These are phyloP conservation scores for Alternaria solani DNA, from an alignment of 2,329 filamentous ascomycete genomes.

Conservation along the genomic window DNA sequence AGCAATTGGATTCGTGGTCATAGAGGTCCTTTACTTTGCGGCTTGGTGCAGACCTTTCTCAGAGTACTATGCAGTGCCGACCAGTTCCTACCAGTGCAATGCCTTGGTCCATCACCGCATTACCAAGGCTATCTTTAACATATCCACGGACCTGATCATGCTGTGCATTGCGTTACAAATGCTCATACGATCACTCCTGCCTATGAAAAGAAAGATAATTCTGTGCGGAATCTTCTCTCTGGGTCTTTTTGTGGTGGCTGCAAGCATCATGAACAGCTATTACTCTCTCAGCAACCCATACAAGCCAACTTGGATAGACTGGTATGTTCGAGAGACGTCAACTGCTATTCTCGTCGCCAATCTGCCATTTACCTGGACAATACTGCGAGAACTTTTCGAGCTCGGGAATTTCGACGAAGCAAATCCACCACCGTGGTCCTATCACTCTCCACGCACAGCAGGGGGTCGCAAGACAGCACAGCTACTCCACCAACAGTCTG, in stretches of 20 bases:
- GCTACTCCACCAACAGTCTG: constrained; percentile 17
- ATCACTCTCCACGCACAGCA: constrained; percentile 39
- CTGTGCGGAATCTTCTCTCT: constrained; percentile 65
- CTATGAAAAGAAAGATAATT: constrained; percentile 60
- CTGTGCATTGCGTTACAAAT: constrained; percentile 56
- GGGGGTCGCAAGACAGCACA: constrained; percentile 33
- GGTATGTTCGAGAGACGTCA: constrained; percentile 44
- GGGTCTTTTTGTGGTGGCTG: constrained; percentile 60
- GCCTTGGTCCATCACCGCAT: constrained; percentile 49
- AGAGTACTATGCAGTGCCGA: constrained; percentile 63
- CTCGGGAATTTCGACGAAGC: constrained; percentile 43
- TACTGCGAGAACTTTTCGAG: constrained; percentile 59
- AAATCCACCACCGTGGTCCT: constrained; percentile 41
- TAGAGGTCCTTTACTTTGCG: constrained; percentile 60
- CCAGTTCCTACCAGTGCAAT: constrained; percentile 45
- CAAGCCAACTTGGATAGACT: constrained; percentile 38
- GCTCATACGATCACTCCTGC: constrained; percentile 54
- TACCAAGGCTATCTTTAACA: constrained; percentile 53
- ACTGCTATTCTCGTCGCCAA: constrained; percentile 58
- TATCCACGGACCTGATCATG: constrained; percentile 58
- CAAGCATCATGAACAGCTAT: constrained; percentile 60
- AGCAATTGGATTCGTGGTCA: constrained; percentile 56
- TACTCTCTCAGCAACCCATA: constrained; percentile 45
- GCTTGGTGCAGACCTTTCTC: constrained; percentile 64
- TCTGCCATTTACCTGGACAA: constrained; percentile 61